Evolutionary conservation across 192 early-diverging fungal species (phyloP), one percentile per base, ranked within the genome.

Genomic region (Paraglomus brasilianum): DNA sequence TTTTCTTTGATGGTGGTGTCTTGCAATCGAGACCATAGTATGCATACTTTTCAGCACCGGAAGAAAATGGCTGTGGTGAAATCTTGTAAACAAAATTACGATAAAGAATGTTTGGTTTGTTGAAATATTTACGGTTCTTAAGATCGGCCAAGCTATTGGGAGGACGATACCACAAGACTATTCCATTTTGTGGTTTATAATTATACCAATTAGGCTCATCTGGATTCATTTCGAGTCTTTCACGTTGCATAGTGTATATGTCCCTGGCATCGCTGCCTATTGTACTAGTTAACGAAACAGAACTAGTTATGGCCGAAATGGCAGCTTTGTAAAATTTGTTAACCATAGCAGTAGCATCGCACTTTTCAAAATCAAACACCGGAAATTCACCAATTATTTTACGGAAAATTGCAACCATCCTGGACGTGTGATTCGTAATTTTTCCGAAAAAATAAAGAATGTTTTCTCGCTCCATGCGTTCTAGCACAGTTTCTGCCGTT

Each of bases 401-500:
- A 0, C 5, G 62, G 39, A 70, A 70, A 24, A 70, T 41, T 11
- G 17, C 5, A 15, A 69, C 5, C 68, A 69, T 69, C 8, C n/a
- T n/a, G n/a, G n/a, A n/a, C n/a, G n/a, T n/a, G n/a, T 69, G 0
- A 45, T 69, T 0, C 22, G 52, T 69, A 5, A 69, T 55, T 42
- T 59, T 69, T 15, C 52, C 53, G 68, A 69, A 69, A 40, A 14
- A 53, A 38, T 69, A 69, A 42, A 69, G 10, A 13, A 69, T 50
- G 1, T 46, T n/a, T 41, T 42, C n/a, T n/a, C n/a, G n/a, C 1
- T 42, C 43, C 53, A 69, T 69, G 19, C 38, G 44, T 15, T 4
- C 41, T 17, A 69, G 1, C 0, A 69, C 39, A 21, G 19, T 58
- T 56, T 69, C 68, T 0, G 68, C 68, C 1, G 44, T 56, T 46